Evolutionary conservation across 1,284 basidiomycete species (phyloP), one percentile per base, ranked within the genome.

Genomic region (Porogramme epimiltina): DNA sequence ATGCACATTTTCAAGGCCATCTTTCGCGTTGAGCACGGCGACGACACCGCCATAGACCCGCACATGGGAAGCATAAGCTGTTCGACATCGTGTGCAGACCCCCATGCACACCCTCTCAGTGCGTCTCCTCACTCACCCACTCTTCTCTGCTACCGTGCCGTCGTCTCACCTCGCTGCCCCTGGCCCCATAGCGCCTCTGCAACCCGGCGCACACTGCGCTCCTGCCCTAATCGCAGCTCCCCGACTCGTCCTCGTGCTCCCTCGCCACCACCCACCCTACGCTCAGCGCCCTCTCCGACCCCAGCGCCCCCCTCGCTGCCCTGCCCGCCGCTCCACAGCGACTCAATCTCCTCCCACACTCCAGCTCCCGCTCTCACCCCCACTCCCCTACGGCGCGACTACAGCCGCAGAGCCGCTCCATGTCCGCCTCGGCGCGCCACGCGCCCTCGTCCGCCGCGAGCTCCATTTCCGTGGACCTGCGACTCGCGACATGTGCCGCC

Each of bases 21-120:
- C 13, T 83, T 98, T 59, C 79, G 95, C 16, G 89, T 98, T 15
- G 90, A 95, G 70, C 79, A 87, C 36, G 91, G 89, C 1, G 89
- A 91, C 62, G 84, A 86, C 61, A 57, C 71, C 23, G 75, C 78
- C 26, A 47, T 89, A 5, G 91, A 93, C 61, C 62, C 79, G 15
- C 87, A 84, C 67, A 84, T 76, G 3, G 81, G 88, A 87, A 82
- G 66, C 78, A 84, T 56, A 94, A 93, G 69, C 70, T 90, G 64
- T 95, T 91, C 70, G 95, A 98, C 70, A 94, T 98, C 61, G 87
- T 95, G 86, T 98, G 50, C 91, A 93, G 63, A 83, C 84, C 0
- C 91, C 92, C 0, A 77, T 95, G 24, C 82, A 87, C 50, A 83
- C 93, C 50, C 78, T 93, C 47, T 91, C 90, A 8, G 91, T 92